These are phyloP conservation scores for Stenogyne calaminthoides DNA, from an alignment of 305 asterid species.

Conservation along the genomic window DNA sequence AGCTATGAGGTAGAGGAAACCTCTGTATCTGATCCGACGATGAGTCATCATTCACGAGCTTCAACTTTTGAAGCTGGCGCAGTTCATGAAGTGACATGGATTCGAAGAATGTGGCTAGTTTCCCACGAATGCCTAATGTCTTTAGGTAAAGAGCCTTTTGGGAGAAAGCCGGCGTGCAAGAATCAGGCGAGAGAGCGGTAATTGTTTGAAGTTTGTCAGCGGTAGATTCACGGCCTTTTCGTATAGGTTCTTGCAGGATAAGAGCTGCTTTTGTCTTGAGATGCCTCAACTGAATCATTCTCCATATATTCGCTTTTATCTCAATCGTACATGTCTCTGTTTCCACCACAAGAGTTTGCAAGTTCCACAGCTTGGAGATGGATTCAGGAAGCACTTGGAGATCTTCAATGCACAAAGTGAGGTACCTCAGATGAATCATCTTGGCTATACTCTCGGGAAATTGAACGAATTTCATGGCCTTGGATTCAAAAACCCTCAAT, in stretches of 20 bases:
- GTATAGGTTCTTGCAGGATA: background rate
- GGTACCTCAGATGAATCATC: slow-evolving; percentile 34
- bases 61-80: slow-evolving; percentile 41
- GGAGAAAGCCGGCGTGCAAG: background rate
- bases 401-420: slow-evolving; percentile 9
- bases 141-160: background rate
- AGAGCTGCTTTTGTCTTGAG: background rate
- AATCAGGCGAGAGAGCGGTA: background rate
- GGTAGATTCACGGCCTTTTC: background rate
- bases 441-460: slow-evolving; percentile 19
- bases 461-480: background rate
- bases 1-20: slow-evolving; percentile 31
- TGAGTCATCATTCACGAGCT: slow-evolving; percentile 36
- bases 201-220: background rate
- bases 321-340: background rate
- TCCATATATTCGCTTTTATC: too few species aligned
- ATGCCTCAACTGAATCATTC: slow-evolving; percentile 30
- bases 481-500: slow-evolving; percentile 26
- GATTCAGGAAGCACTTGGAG: background rate
- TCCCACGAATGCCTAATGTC: background rate
- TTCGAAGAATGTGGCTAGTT: background rate
- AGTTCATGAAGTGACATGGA: slow-evolving; percentile 24
- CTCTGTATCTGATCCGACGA: background rate
- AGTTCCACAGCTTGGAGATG: slow-evolving; percentile 31
- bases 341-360: slow-evolving; percentile 27